Base-by-base conservation (phyloP, 139 green algal species). In the Desmodesmus armatus region DNA sequence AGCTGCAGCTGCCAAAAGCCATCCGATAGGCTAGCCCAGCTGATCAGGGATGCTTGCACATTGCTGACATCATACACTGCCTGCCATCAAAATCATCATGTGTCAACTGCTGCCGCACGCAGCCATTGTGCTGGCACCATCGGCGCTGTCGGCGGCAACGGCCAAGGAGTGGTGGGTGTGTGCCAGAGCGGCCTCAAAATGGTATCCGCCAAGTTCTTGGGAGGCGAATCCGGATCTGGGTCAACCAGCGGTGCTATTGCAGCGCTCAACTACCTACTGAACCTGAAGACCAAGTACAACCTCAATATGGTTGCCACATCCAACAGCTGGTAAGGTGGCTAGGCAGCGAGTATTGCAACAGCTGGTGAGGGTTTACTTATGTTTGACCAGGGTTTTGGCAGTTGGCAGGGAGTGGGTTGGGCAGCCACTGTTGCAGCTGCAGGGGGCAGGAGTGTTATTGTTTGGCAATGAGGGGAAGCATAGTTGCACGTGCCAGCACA, bases 61-160 rank as follows among this genome's bases (percentile, higher is more conserved):
- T n/a, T n/a, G n/a, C n/a, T n/a, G n/a, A n/a, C n/a, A n/a, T n/a
- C n/a, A n/a, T n/a, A n/a, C n/a, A n/a, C n/a, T n/a, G n/a, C n/a
- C n/a, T n/a, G n/a, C n/a, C n/a, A n/a, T n/a, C n/a, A n/a, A n/a
- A n/a, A n/a, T n/a, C n/a, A n/a, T n/a, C n/a, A n/a, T n/a, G n/a
- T n/a, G n/a, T n/a, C n/a, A n/a, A 35, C n/a, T 74, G 6, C 65
- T 75, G 66, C 66, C 31, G 66, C 37, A n/a, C n/a, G n/a, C n/a
- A n/a, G n/a, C n/a, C n/a, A n/a, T n/a, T n/a, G n/a, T 75, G 29
- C 29, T 21, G 73, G 73, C 17, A 66, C 43, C 73, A 80, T 80
- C 66, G 73, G 13, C 29, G 73, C 73, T 6, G 29, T 13, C 5
- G 73, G 73, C 44, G 66, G 66, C 73, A 80, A 80, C 43, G 44